A percentile compares a stretch with the other conserved stretches of the same genome.
phyloP scores from a whole-genome alignment of 2,329 filamentous ascomycete genomes.

The Colletotrichum scovillei region DNA sequence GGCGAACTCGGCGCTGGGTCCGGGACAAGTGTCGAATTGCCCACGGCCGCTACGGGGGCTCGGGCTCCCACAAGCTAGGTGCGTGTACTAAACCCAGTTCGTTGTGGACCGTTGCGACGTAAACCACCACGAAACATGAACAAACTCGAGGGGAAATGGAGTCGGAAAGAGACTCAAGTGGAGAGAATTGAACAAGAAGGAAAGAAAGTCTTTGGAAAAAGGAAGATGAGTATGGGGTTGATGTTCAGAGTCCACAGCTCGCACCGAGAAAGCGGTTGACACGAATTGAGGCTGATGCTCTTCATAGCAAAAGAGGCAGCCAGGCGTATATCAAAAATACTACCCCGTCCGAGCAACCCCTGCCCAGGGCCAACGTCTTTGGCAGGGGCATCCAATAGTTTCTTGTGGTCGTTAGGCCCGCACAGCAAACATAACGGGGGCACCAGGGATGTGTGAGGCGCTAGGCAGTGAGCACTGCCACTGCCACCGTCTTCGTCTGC shows the following conservation, averaged over 20 bases:
- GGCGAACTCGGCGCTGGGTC: not conserved
- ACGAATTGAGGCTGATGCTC: constrained; percentile 27
- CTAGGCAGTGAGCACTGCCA: constrained; percentile 32
- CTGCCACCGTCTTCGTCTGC: constrained; percentile 10
- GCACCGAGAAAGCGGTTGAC: not conserved
- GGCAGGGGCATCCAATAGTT: not conserved
- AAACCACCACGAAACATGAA: not conserved
- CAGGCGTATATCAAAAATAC: constrained; percentile 14
- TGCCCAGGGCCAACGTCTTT: not conserved
- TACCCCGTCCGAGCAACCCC: constrained; percentile 19
- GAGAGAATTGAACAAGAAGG: not conserved
- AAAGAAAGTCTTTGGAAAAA: not conserved
- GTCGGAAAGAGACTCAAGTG: not conserved
- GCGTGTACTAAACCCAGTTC: not conserved
- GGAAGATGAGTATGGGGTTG: not conserved
- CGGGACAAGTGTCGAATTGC: not conserved
- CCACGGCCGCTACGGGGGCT: not conserved
- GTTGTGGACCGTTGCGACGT: not conserved
- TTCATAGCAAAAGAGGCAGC: constrained; percentile 30
- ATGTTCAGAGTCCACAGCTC: not conserved
- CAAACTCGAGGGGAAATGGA: not conserved
- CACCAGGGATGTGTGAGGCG: constrained; percentile 10
- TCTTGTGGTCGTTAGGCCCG: not conserved
- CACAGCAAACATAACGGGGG: not conserved
- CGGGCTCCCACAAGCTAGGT: not conserved